phyloP scores from a whole-genome alignment of 2,329 filamentous ascomycete genomes.

The Daldinia eschscholtzii region DNA sequence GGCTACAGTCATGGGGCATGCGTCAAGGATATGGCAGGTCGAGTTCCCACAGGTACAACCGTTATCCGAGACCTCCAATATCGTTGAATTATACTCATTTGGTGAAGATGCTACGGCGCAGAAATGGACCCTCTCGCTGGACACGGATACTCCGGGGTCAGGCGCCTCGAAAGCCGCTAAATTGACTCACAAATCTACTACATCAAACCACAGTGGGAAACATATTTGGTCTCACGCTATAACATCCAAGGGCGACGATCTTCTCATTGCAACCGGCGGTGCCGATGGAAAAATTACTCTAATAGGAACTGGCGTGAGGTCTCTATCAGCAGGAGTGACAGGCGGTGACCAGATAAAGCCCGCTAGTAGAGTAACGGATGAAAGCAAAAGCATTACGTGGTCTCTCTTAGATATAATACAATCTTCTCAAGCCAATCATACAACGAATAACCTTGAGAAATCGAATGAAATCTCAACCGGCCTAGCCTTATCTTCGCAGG shows the following conservation, averaged over 20 bases:
- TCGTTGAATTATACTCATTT: slow-evolving; percentile 76
- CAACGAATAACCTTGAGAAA: slow-evolving; percentile 39
- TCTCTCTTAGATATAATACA: slow-evolving; percentile 43
- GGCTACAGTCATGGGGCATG: slow-evolving; percentile 85
- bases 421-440: slow-evolving; percentile 32
- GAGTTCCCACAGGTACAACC: slow-evolving; percentile 66
- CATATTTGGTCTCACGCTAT: slow-evolving; percentile 84
- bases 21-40: slow-evolving; percentile 90
- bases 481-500: slow-evolving; percentile 23
- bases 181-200: slow-evolving; percentile 67
- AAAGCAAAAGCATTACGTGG: slow-evolving; percentile 35
- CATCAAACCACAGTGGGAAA: slow-evolving; percentile 82
- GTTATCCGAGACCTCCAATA: slow-evolving; percentile 32
- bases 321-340: not conserved
- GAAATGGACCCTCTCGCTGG: slow-evolving; percentile 73
- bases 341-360: not conserved
- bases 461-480: slow-evolving; percentile 10
- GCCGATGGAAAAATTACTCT: slow-evolving; percentile 78
- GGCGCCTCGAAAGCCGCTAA: slow-evolving; percentile 39
- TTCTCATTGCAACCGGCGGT: slow-evolving; percentile 79
- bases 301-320: slow-evolving; percentile 49
- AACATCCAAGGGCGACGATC: slow-evolving; percentile 49
- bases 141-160: slow-evolving; percentile 33
- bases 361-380: slow-evolving; percentile 9
- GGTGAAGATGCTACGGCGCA: slow-evolving; percentile 87